Percentiles rank a stretch among this genome's conserved stretches.
Conservation (phyloP, 768 basidiomycete genomes). For the Pisolithus albus region DNA sequence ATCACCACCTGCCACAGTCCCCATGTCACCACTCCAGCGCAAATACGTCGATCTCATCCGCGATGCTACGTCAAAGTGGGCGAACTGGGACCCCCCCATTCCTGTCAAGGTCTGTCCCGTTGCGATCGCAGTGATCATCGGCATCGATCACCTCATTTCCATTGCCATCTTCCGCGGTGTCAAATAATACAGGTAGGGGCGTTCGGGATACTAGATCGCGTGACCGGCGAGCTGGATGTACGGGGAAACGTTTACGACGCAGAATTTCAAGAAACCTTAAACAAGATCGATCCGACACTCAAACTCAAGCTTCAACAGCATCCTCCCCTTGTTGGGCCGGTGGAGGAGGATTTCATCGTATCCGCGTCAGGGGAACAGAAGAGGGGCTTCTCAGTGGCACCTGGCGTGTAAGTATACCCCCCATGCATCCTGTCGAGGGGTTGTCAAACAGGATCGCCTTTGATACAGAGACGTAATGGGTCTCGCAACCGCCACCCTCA, state of each 20-base stretch:
- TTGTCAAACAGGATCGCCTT: no score
- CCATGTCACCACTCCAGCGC: no score
- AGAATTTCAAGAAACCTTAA: constrained; percentile 11
- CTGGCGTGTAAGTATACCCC: constrained; percentile 16
- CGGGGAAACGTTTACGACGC: constrained; percentile 29
- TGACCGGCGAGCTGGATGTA: constrained; percentile 24
- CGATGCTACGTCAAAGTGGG: no score
- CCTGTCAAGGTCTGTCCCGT: no score
- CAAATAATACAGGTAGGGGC: constrained; percentile 26
- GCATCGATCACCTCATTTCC: neutral
- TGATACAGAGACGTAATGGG: constrained; percentile 11
- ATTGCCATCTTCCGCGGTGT: neutral
- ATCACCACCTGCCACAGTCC: no score
- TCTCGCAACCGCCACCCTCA: constrained; percentile 25
- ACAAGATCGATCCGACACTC: neutral
- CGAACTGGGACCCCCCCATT: no score
- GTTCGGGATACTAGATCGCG: constrained; percentile 24
- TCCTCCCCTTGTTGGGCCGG: constrained; percentile 6
- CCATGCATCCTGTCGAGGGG: neutral
- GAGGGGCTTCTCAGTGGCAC: constrained; percentile 6
- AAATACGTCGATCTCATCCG: no score
- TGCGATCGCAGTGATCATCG: neutral
- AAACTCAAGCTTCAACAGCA: constrained; percentile 9
- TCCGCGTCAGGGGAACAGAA: constrained; percentile 18
- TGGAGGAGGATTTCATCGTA: constrained; percentile 21